Evolutionary conservation across 2,329 filamentous ascomycete genomes (phyloP).

Genomic region (Colletotrichum tanaceti): DNA sequence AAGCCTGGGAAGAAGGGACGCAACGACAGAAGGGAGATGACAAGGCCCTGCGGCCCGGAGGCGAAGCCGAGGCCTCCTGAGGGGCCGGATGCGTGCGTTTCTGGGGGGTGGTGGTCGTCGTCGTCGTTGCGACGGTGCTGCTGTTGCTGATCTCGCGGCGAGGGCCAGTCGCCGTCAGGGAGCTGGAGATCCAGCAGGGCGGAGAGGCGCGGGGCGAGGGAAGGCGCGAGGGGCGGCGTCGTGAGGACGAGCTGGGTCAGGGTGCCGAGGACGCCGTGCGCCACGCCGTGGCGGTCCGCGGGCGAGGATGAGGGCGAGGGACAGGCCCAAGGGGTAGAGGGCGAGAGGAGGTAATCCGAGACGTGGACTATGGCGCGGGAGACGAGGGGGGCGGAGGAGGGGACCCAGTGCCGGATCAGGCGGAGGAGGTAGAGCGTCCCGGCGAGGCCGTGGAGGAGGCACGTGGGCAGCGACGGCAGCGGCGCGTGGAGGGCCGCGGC

Average conservation of each 20-base stretch:
- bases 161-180: conserved; percentile 72
- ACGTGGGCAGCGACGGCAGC: conserved; percentile 61
- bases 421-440: conserved; percentile 76
- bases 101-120: conserved; percentile 53
- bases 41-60: conserved; percentile 73
- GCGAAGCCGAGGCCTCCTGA: conserved; percentile 69
- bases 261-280: conserved; percentile 76
- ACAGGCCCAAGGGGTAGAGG: conserved; percentile 8
- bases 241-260: conserved; percentile 75
- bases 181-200: conserved; percentile 70
- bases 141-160: conserved; percentile 54
- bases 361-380: conserved; percentile 67
- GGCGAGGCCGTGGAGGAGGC: conserved; percentile 75
- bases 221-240: conserved; percentile 63
- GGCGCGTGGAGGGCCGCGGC: neutral
- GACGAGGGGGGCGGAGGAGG: conserved; percentile 59
- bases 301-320: neutral
- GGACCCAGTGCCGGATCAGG: conserved; percentile 68
- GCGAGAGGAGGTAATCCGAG: conserved; percentile 67
- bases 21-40: conserved; percentile 68
- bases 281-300: conserved; percentile 65
- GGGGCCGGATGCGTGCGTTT: conserved; percentile 52
- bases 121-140: neutral
- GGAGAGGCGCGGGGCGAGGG: conserved; percentile 64
- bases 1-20: conserved; percentile 66